Evolutionary conservation across 2,329 filamentous ascomycete species (phyloP).

Genomic region (Aspergillus chevalieri): DNA sequence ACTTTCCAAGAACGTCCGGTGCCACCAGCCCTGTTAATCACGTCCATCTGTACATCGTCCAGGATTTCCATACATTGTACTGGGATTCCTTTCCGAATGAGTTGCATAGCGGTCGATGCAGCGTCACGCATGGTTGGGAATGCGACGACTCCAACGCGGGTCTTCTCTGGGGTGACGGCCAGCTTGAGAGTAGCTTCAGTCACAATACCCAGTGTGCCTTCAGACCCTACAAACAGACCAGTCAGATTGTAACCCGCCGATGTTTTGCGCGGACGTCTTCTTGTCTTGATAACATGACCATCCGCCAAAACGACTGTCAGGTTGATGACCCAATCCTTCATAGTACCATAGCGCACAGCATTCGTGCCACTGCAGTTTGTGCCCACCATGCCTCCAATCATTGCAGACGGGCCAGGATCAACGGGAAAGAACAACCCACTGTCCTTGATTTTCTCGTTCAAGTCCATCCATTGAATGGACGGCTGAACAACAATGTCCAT

Average conservation of each 20-base stretch:
- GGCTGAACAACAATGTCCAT: slow-evolving; percentile 93
- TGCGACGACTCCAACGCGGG: slow-evolving; percentile 59
- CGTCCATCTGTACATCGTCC: slow-evolving; percentile 58
- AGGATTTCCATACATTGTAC: slow-evolving; percentile 62
- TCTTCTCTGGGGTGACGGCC: slow-evolving; percentile 57
- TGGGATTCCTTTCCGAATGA: slow-evolving; percentile 60
- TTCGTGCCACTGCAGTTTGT: slow-evolving; percentile 62
- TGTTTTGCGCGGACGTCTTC: slow-evolving; percentile 60
- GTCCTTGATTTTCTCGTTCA: slow-evolving; percentile 69
- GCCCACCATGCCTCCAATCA: slow-evolving; percentile 57
- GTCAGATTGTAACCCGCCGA: slow-evolving; percentile 68
- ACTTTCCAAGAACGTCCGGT: slow-evolving; percentile 46
- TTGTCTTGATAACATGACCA: slow-evolving; percentile 62
- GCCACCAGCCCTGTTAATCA: slow-evolving; percentile 60
- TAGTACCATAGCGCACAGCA: slow-evolving; percentile 62
- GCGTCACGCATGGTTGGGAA: slow-evolving; percentile 56
- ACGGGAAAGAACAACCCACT: slow-evolving; percentile 84
- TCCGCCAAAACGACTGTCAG: slow-evolving; percentile 66
- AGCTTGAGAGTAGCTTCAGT: slow-evolving; percentile 66
- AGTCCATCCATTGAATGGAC: slow-evolving; percentile 82
- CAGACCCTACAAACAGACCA: slow-evolving; percentile 62
- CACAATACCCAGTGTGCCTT: slow-evolving; percentile 65
- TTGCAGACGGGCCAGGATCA: slow-evolving; percentile 66
- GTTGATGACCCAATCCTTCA: slow-evolving; percentile 70
- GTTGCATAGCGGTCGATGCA: slow-evolving; percentile 56